A percentile compares a stretch with the other conserved stretches of the same genome.
phyloP scores from a whole-genome alignment of 345 rosid genomes.

The Pistacia integerrima region DNA sequence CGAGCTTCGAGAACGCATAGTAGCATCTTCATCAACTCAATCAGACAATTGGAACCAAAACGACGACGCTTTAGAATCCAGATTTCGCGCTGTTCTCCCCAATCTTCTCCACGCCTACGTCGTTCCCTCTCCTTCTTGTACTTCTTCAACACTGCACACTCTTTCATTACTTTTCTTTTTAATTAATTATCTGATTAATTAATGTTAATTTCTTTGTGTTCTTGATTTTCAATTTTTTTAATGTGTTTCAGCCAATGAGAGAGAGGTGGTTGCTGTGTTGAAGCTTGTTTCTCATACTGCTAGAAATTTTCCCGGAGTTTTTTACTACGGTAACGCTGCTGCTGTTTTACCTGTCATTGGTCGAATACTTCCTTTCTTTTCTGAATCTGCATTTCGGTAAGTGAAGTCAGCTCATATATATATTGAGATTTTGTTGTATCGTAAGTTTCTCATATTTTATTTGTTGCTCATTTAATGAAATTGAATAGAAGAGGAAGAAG shows the following conservation, averaged over 20 bases:
- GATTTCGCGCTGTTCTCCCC: slow-evolving; percentile 79
- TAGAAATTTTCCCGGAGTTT: slow-evolving; percentile 75
- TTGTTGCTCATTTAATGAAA: neutral
- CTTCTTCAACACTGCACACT: neutral
- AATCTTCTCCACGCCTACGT: slow-evolving; percentile 73
- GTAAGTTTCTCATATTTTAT: neutral
- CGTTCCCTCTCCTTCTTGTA: slow-evolving; percentile 80
- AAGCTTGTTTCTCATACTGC: slow-evolving; percentile 84
- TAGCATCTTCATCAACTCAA: slow-evolving; percentile 65
- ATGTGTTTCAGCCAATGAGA: slow-evolving; percentile 62
- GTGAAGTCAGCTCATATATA: slow-evolving; percentile 17
- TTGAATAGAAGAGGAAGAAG: neutral
- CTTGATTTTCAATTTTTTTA: slow-evolving; percentile 7
- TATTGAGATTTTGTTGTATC: neutral
- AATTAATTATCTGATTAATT: neutral
- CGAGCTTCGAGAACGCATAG: slow-evolving; percentile 85
- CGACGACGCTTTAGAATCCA: slow-evolving; percentile 52
- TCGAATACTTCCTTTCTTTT: slow-evolving; percentile 77
- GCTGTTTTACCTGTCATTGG: slow-evolving; percentile 75
- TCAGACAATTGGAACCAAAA: slow-evolving; percentile 28
- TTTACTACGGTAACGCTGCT: slow-evolving; percentile 75
- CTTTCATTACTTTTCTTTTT: slow-evolving; percentile 1
- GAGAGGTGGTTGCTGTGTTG: slow-evolving; percentile 79
- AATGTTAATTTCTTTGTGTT: neutral
- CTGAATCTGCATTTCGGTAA: slow-evolving; percentile 77